A percentile compares a stretch with the other conserved stretches of the same genome.
Conservation (phyloP, 345 rosid species). For the Arabis alpina region DNA sequence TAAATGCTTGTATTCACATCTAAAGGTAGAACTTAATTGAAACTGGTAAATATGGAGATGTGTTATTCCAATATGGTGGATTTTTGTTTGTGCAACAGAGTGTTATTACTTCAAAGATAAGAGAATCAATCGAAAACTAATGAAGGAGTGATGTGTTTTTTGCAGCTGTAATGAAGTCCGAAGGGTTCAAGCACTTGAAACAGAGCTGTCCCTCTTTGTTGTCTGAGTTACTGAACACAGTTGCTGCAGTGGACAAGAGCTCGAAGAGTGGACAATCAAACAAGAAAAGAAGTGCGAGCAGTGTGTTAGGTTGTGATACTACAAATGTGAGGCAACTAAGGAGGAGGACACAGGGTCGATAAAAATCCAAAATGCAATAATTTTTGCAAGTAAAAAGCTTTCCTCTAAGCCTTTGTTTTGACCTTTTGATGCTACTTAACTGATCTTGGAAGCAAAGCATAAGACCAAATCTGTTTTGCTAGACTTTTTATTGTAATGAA, state of each 20-base stretch:
- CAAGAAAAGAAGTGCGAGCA: conserved; percentile 86
- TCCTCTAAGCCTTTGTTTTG: conserved; percentile 4
- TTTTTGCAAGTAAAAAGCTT: conserved; percentile 10
- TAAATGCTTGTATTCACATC: conserved; percentile 14
- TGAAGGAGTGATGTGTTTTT: conserved; percentile 17
- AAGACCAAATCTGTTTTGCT: conserved; percentile 22
- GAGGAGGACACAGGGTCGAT: conserved; percentile 56
- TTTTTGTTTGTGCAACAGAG: not conserved
- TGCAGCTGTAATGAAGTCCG: conserved; percentile 94
- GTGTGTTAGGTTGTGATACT: conserved; percentile 65
- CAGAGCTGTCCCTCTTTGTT: conserved; percentile 82
- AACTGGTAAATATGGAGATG: not conserved
- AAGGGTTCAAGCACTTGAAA: conserved; percentile 87
- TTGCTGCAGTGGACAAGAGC: conserved; percentile 75
- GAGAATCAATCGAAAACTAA: conserved; percentile 6
- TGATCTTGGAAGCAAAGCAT: conserved; percentile 28
- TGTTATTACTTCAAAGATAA: conserved; percentile 2
- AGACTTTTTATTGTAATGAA: conserved; percentile 12
- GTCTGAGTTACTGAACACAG: conserved; percentile 74
- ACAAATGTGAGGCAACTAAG: conserved; percentile 66
- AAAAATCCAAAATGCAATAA: not conserved
- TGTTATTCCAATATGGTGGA: conserved; percentile 5
- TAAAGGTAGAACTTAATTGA: not conserved
- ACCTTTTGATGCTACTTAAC: conserved; percentile 28
- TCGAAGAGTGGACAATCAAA: conserved; percentile 54